A percentile compares a stretch with the other conserved stretches of the same genome.
These are phyloP conservation scores for Proliferodiscus dingleyae DNA, from an alignment of 2,329 filamentous ascomycete genomes.

Conservation along the genomic window DNA sequence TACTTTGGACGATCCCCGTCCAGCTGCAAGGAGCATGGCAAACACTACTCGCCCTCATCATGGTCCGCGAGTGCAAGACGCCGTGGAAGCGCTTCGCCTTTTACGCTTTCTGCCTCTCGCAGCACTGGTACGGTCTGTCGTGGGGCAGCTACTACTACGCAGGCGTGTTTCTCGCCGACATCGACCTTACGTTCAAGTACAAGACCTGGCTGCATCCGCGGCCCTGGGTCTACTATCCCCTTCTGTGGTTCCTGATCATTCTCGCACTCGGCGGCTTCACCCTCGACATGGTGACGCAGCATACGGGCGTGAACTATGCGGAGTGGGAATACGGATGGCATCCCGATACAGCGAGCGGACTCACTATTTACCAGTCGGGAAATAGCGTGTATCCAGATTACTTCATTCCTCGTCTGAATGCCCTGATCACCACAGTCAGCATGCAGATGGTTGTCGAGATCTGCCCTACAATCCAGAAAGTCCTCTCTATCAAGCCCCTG, in stretches of 20 bases:
- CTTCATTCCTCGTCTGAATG: slow-evolving; percentile 39
- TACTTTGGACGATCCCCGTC: slow-evolving; percentile 46
- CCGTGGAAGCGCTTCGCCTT: slow-evolving; percentile 42
- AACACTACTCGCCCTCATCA: slow-evolving; percentile 37
- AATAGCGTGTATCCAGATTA: slow-evolving; percentile 38
- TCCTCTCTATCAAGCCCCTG: slow-evolving; percentile 37
- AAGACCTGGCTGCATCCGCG: slow-evolving; percentile 34
- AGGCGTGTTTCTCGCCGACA: slow-evolving; percentile 40
- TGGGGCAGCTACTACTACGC: slow-evolving; percentile 44
- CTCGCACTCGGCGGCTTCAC: slow-evolving; percentile 17
- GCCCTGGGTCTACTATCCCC: slow-evolving; percentile 34
- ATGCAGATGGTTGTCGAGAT: slow-evolving; percentile 35
- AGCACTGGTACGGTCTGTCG: slow-evolving; percentile 42
- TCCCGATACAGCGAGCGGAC: slow-evolving; percentile 36
- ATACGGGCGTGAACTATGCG: slow-evolving; percentile 16
- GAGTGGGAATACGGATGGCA: slow-evolving; percentile 39
- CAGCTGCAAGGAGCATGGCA: slow-evolving; percentile 43
- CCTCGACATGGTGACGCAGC: slow-evolving; percentile 12
- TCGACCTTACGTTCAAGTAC: slow-evolving; percentile 43
- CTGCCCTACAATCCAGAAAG: slow-evolving; percentile 35
- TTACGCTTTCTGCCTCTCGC: slow-evolving; percentile 39
- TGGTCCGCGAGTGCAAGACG: slow-evolving; percentile 41
- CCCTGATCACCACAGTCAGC: slow-evolving; percentile 35
- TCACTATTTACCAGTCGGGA: slow-evolving; percentile 32
- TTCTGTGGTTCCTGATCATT: slow-evolving; percentile 10